Conservation (phyloP, 148 eudicot species). For the Suaeda aralocaspica region DNA sequence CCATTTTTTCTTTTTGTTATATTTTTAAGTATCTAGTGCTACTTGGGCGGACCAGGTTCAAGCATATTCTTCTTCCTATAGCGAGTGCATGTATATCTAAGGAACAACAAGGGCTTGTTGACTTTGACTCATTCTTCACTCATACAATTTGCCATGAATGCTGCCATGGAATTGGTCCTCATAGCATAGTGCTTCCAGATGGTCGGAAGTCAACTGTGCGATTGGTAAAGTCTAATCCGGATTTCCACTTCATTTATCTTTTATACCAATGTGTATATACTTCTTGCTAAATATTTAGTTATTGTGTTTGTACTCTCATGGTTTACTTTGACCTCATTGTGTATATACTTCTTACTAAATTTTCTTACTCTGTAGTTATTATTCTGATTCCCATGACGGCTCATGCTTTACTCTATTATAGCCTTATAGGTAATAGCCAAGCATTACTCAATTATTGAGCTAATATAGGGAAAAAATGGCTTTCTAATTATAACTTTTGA, state of each 20-base stretch:
- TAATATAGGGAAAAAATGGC: too few relatives aligned
- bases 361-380: too few relatives aligned
- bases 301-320: too few relatives aligned
- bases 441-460: too few relatives aligned
- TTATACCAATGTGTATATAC: too few relatives aligned
- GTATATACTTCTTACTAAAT: too few relatives aligned
- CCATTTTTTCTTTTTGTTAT: conserved; percentile 1
- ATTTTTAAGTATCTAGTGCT: conserved; percentile 11
- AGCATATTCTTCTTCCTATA: conserved; percentile 91
- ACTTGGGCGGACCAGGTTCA: conserved; percentile 51
- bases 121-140: conserved; percentile 94
- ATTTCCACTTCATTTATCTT: not conserved
- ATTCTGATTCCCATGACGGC: too few relatives aligned
- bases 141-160: conserved; percentile 99
- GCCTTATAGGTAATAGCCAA: too few relatives aligned
- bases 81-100: conserved; percentile 61
- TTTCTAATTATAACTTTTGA: too few relatives aligned
- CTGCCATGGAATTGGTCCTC: conserved; percentile 99
- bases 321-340: too few relatives aligned
- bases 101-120: conserved; percentile 77
- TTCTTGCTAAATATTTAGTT: too few relatives aligned
- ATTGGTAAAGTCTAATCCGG: conserved; percentile 53
- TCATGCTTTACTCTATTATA: too few relatives aligned
- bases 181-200: conserved; percentile 75
- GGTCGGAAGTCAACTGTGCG: conserved; percentile 91